A percentile compares a stretch with the other conserved stretches of the same genome.
Evolutionary conservation across 371 early-diverging fungal species (phyloP).

Genomic region (Phascolomyces articulosus): DNA sequence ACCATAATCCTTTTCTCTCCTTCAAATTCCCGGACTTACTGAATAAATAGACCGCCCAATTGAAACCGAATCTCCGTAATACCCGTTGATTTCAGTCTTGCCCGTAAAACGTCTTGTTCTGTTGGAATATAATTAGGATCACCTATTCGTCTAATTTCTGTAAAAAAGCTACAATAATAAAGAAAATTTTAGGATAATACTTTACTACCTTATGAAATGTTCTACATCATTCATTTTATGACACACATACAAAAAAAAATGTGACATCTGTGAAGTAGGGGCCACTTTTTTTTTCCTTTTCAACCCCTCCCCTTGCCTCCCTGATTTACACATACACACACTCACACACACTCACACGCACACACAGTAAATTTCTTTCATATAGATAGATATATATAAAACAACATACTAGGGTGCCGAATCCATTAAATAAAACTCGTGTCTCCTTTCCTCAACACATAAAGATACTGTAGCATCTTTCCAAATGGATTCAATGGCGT

Average conservation of each 20-base stretch:
- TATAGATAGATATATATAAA: background rate
- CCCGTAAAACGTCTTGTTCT: conserved; percentile 79
- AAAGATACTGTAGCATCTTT: conserved; percentile 59
- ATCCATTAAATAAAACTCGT: conserved; percentile 77
- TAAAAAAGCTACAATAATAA: conserved; percentile 55
- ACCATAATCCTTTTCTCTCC: background rate
- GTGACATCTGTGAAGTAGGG: background rate
- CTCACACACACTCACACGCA: too few relatives aligned
- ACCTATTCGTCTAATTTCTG: conserved; percentile 61
- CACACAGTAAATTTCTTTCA: background rate
- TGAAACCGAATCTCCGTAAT: conserved; percentile 75
- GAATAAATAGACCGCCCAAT: conserved; percentile 66
- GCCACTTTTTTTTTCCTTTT: background rate
- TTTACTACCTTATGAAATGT: too few relatives aligned
- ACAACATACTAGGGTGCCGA: conserved; percentile 56
- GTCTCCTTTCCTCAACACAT: conserved; percentile 54
- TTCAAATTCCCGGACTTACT: conserved; percentile 47
- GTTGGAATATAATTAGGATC: conserved; percentile 64
- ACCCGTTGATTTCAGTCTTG: conserved; percentile 85
- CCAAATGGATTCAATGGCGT: conserved; percentile 67
- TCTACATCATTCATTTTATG: too few relatives aligned
- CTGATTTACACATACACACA: too few relatives aligned
- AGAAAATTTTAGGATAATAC: too few relatives aligned
- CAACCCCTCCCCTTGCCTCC: background rate
- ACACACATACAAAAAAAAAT: background rate